A percentile compares a stretch with the other conserved stretches of the same genome.
phyloP scores from a whole-genome alignment of 1,284 basidiomycete species.

The Tylopilus microsporus region DNA sequence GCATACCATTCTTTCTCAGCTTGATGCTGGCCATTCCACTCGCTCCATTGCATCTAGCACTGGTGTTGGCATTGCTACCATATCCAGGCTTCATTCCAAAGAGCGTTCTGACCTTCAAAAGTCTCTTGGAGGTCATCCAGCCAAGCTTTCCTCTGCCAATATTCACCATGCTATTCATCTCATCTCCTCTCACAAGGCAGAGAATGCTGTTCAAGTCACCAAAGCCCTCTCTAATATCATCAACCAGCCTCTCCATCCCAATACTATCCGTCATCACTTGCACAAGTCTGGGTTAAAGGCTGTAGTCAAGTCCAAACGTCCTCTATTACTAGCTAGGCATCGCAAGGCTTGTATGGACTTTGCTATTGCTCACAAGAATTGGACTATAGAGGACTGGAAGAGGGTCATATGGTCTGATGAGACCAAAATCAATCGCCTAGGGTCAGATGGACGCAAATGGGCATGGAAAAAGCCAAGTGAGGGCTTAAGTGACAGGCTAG shows the following conservation, averaged over 20 bases:
- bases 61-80: background rate
- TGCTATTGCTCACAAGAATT: slow-evolving; percentile 10
- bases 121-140: slow-evolving; percentile 9
- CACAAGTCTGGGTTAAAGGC: background rate
- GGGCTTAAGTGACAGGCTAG: background rate
- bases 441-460: too few relatives aligned
- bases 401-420: too few relatives aligned
- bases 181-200: slow-evolving; percentile 11
- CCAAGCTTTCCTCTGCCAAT: slow-evolving; percentile 12
- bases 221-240: too few relatives aligned
- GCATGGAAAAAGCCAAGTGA: background rate
- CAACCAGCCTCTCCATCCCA: background rate
- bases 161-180: slow-evolving; percentile 1
- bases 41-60: background rate
- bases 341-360: background rate
- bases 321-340: slow-evolving; percentile 5
- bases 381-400: too few relatives aligned
- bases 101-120: background rate
- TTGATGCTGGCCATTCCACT: too few relatives aligned
- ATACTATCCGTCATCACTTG: background rate
- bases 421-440: too few relatives aligned
- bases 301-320: slow-evolving; percentile 6
- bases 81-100: background rate
- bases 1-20: background rate
- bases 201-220: background rate